Base-by-base conservation (phyloP, 805 yeast genomes). In the Metschnikowia kofuensis region DNA sequence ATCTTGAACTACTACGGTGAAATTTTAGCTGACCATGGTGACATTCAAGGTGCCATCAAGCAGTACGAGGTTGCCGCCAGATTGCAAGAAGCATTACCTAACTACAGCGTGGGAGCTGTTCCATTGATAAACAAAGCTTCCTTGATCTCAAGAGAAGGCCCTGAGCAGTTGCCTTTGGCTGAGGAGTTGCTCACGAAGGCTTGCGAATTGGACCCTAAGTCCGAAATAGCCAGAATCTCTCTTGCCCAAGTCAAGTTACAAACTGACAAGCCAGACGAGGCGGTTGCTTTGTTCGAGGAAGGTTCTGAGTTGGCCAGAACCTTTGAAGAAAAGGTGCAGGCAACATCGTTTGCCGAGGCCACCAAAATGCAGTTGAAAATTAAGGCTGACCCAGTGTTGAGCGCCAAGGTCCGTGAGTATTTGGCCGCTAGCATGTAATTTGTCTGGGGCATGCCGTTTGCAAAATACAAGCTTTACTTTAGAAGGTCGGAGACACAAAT, bases 1-100 rank as follows among this genome's bases (percentile, higher is more conserved):
- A 86, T 90, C 59, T 96, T 94, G 74, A 91, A 89, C 75, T 94
- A 90, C 71, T 90, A 84, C 65, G 99, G 98, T 63, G 99, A 94
- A 74, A 85, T 92, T 44, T 77, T 92, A 61, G 84, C 88, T 54
- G 97, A 92, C 66, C 79, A 79, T 60, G 86, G 85, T 64, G 89
- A 87, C 59, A 70, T 80, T 48, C 77, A 67, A 30, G 85, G 79
- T 52, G 97, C 98, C 49, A 69, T 82, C 51, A 82, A 82, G 63
- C 91, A 89, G 72, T 92, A 90, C 66, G 96, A 91, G 55, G 79
- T 81, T 60, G 89, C 98, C 47, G 84, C 84, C 47, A 83, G 87
- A 68, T 77, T 94, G 63, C 97, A 92, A 74, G 80, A 78, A 56
- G 81, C 81, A 43, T 69, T 83, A 57, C 78, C 83, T 45, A 78